Evolutionary conservation across 257 asterid species (phyloP), one percentile per base, ranked within the genome.

Genomic region (Hygrophila difformis): DNA sequence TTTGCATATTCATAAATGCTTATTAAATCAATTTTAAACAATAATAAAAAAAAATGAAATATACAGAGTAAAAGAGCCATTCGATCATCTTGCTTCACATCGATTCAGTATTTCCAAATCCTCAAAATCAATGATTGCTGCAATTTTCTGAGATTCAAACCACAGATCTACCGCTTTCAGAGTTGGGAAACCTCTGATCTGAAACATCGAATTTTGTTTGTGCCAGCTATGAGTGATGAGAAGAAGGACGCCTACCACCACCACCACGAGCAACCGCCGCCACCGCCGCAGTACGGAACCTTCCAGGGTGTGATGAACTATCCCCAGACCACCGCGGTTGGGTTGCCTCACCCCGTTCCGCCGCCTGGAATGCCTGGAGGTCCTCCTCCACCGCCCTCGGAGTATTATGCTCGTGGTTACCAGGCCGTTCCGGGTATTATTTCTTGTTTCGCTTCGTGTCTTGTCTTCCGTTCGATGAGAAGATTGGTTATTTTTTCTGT

Each of bases 271-370:
- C 69, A 33, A 16, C 62, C 51, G 7, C 62, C 63, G 2, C 74
- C 75, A 7, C 72, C 77, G 18, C 71, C 94, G 7, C 78, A 69
- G 47, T 88, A 88, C 42, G 97, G 93, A 15, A 88, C 94, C 20
- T 88, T 84, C 48, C 89, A 84, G 59, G 95, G 95, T 13, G 93
- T 81, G 2, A 72, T 72, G 37, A 82, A 73, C 71, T 48, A 75
- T 69, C 84, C 92, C 23, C 87, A 82, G 13, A 82, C 64, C 49
- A 59, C 89, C 26, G 93, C 77, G 43, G 40, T 59, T 13, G 97
- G 95, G 49, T 79, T 84, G 47, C 97, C 97, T 56, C 93, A 81
- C 59, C 94, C 91, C 1, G 77, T 69, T 52, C 89, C 95, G 21
- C 94, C 97, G 18, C 94, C 94, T 1, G 95, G 89, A 1, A 44